Conservation (phyloP, 345 rosid genomes). For the Kernera saxatilis region DNA sequence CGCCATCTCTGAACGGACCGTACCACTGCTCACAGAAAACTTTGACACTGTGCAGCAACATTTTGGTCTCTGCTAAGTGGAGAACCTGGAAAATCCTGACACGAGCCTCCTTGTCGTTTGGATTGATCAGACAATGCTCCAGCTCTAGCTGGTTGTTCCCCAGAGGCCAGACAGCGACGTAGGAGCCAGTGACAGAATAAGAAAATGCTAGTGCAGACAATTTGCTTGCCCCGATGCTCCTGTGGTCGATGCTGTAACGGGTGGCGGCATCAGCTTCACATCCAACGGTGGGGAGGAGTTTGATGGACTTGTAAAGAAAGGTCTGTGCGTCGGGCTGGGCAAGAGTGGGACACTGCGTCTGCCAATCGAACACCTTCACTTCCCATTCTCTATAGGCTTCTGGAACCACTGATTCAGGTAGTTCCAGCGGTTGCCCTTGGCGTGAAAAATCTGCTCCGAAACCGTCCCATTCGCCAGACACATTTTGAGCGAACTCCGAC, state of each 20-base stretch:
- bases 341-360: conserved; percentile 93
- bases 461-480: conserved; percentile 98
- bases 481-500: conserved; percentile 64
- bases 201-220: conserved; percentile 47
- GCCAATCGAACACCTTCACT: conserved; percentile 94
- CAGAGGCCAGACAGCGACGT: conserved; percentile 71
- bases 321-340: conserved; percentile 40
- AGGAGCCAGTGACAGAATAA: conserved; percentile 64
- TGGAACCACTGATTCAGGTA: conserved; percentile 83
- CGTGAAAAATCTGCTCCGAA: conserved; percentile 81
- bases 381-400: conserved; percentile 97
- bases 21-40: conserved; percentile 83
- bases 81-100: conserved; percentile 64
- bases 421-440: conserved; percentile 65
- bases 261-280: conserved; percentile 99
- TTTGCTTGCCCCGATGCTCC: conserved; percentile 40
- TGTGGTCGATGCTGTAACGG: conserved; percentile 47
- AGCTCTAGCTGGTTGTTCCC: conserved; percentile 42
- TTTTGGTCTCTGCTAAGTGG: conserved; percentile 28
- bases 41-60: conserved; percentile 40
- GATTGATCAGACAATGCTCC: conserved; percentile 83
- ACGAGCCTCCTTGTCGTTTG: conserved; percentile 72
- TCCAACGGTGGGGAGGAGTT: conserved; percentile 93
- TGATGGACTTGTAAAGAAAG: conserved; percentile 58
- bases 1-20: conserved; percentile 86